phyloP scores from a whole-genome alignment of 2,329 filamentous ascomycete species.

The Botrytis tulipae region DNA sequence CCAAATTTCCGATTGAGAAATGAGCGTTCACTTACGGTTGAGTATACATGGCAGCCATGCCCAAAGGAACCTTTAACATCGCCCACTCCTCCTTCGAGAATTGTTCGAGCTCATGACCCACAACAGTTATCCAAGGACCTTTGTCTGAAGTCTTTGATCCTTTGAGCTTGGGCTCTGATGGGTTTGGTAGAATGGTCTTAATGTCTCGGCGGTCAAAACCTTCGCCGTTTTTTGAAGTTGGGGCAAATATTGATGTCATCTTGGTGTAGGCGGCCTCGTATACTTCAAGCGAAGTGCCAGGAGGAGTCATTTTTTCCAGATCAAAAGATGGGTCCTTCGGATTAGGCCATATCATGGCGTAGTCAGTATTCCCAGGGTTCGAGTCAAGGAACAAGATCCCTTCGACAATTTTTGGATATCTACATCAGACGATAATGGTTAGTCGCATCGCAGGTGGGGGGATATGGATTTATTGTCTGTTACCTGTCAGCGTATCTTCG shows the following conservation, averaged over 20 bases:
- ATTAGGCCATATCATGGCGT: background rate
- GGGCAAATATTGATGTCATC: background rate
- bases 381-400: background rate
- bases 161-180: background rate
- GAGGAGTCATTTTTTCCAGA: background rate
- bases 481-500: background rate
- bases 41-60: conserved; percentile 4
- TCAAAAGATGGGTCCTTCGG: background rate
- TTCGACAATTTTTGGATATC: conserved; percentile 38
- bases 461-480: background rate
- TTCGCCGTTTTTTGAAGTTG: background rate
- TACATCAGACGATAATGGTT: background rate
- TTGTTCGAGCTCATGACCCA: conserved; percentile 19
- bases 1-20: background rate
- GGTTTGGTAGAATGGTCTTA: background rate
- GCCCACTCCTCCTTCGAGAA: conserved; percentile 13
- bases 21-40: background rate
- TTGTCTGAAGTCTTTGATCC: background rate
- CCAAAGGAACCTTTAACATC: conserved; percentile 16
- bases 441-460: rapidly evolving
- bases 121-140: conserved; percentile 16
- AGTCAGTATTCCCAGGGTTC: background rate
- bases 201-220: background rate
- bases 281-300: background rate
- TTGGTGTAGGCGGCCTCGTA: background rate